Evolutionary conservation across 208 protist species (phyloP), one percentile per base, ranked within the genome.

Genomic region (Trypanosoma theileri): DNA sequence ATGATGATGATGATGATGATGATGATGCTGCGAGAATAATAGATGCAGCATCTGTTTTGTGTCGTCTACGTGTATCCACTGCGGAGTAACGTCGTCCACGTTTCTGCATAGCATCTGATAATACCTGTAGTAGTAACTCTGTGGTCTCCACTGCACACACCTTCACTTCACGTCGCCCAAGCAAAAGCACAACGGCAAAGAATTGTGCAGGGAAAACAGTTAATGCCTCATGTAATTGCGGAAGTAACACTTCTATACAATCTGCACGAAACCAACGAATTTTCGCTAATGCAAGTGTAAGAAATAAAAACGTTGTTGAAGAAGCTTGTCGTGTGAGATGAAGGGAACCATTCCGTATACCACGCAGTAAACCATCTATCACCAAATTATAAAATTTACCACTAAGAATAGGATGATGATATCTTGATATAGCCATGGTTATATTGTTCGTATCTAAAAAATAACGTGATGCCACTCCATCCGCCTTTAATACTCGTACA

Each of bases 231-330:
- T 75, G 69, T 14, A 92, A 69, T 51, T 72, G 71, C 17, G 76
- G 69, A 26, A 80, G 58, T 12, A 92, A 67, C 22, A 83, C 75
- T 1, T 75, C 60, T 19, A 71, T 56, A 57, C 85, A 75, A 0
- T 60, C 59, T 14, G 44, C 26, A 60, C 71, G 51, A 64, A 88
- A 84, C 76, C 76, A 89, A 4, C 61, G 59, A 53, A 92, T 80
- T 50, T 80, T 82, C 17, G 79, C 72, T 35, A 92, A 70, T n/a
- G 86, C 86, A 9, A 85, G 72, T 4, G 73, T 81, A 26, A 92
- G 70, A 58, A 92, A 92, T 53, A 89, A 79, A 21, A 92, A 80
- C 10, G 75, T 79, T 17, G 73, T 66, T 24, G 73, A 44, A 26
- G 69, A 82, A 46, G 59, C 40, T n/a, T 50, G 69, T 21, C 54